Base-by-base conservation (phyloP, 345 rosid genomes). In the Syzygium aqueum region DNA sequence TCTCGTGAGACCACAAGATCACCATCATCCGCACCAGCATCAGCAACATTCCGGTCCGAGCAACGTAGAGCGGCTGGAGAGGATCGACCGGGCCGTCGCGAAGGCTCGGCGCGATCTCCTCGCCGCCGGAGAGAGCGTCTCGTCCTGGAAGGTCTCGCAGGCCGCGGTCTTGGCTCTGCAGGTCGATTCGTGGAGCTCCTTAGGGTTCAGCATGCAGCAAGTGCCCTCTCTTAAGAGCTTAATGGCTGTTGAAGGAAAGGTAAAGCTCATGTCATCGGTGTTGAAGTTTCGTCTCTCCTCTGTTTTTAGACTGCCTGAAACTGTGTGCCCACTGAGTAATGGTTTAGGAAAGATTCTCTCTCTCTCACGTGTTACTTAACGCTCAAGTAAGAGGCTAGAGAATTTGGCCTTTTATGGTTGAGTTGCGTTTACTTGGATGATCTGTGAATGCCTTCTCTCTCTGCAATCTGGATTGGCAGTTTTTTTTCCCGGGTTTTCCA, bases 201-300 rank as follows among this genome's bases (percentile, higher is more conserved):
- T 56, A 0, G 61, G 61, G 9, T 2, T 56, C n/a, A 56, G 61
- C n/a, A 56, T 56, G 61, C 61, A 56, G 61, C 61, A 56, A 22
- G 61, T 21, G 27, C 94, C 95, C 37, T 90, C 98, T 17, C 91
- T 95, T 57, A 89, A 91, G 16, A 88, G 89, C 86, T 92, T 95
- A 86, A 92, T 95, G 88, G 84, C 89, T 53, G 63, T 90, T 63
- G 98, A 95, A 91, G 91, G 94, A 61, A 94, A 92, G 96, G 99
- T 94, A 89, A 5, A 56, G 63, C 5, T 4, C 23, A 23, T 51
- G 13, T 57, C 28, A 2, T 57, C 7, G 63, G 11, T 27, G 3
- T 57, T 57, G 2, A 57, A 57, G 5, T 11, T 23, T 22, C 0
- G 61, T 56, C n/a, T 56, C 61, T 56, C 22, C 61, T 56, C 6